A percentile compares a stretch with the other conserved stretches of the same genome.
phyloP scores from a whole-genome alignment of 306 rosid species.

The Datisca glomerata region DNA sequence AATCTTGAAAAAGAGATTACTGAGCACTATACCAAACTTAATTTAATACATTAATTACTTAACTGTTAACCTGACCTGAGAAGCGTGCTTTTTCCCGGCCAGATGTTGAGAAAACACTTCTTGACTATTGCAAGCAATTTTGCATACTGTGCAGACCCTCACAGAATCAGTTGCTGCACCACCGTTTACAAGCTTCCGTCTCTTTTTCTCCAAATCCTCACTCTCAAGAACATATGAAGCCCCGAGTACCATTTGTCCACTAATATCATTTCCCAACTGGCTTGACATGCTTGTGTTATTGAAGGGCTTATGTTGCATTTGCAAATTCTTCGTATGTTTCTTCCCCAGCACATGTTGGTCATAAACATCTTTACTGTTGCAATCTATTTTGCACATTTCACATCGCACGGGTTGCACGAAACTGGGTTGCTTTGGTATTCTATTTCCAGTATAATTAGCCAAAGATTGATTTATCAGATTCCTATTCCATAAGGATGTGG shows the following conservation, averaged over 20 bases:
- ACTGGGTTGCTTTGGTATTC: constrained; percentile 20
- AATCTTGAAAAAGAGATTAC: no score
- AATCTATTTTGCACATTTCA: constrained; percentile 37
- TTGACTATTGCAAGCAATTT: constrained; percentile 43
- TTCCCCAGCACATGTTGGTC: constrained; percentile 34
- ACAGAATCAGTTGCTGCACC: constrained; percentile 26
- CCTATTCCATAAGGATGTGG: constrained; percentile 20
- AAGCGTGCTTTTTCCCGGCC: constrained; percentile 45
- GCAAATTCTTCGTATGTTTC: constrained; percentile 38
- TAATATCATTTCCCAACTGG: constrained; percentile 12
- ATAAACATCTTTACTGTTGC: constrained; percentile 29
- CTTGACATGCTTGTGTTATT: constrained; percentile 12
- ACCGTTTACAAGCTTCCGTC: constrained; percentile 22
- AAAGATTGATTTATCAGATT: constrained; percentile 18
- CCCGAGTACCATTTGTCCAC: constrained; percentile 21
- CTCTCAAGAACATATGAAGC: constrained; percentile 9
- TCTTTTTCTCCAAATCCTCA: constrained; percentile 28
- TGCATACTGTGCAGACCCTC: constrained; percentile 39
- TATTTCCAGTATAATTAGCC: constrained; percentile 4
- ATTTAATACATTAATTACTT: no score
- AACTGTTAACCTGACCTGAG: constrained; percentile 35
- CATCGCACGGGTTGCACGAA: constrained; percentile 19
- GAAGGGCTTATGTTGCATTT: constrained; percentile 16
- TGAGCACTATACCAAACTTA: no score
- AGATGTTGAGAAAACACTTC: constrained; percentile 41